phyloP scores from a whole-genome alignment of 1,139 yeast species.

The Candida sp. region DNA sequence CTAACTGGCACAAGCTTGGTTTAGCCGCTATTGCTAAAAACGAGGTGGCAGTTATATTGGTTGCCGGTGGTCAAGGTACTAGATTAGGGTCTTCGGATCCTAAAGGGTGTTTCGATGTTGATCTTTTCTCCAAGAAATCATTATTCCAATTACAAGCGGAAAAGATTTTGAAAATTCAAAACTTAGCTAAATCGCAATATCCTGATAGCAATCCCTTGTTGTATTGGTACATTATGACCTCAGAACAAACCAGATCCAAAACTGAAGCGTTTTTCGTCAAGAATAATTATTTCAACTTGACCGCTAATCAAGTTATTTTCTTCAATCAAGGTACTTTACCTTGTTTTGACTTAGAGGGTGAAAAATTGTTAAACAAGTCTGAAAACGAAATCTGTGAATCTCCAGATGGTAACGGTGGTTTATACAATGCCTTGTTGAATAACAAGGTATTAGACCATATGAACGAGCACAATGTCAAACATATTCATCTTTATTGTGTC shows the following conservation, averaged over 20 bases:
- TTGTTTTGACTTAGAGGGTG: slow-evolving; percentile 72
- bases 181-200: slow-evolving; percentile 40
- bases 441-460: slow-evolving; percentile 71
- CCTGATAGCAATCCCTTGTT: slow-evolving; percentile 30
- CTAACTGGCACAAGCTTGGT: slow-evolving; percentile 59
- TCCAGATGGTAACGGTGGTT: slow-evolving; percentile 98
- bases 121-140: slow-evolving; percentile 79
- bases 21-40: slow-evolving; percentile 63
- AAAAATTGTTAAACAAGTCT: slow-evolving; percentile 61
- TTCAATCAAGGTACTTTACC: slow-evolving; percentile 97
- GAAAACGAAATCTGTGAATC: slow-evolving; percentile 66
- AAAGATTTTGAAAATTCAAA: slow-evolving; percentile 63
- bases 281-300: slow-evolving; percentile 70
- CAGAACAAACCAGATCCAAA: slow-evolving; percentile 76
- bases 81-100: slow-evolving; percentile 87
- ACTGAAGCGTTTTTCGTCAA: slow-evolving; percentile 71
- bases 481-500: slow-evolving; percentile 95
- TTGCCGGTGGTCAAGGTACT: slow-evolving; percentile 99
- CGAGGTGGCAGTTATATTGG: slow-evolving; percentile 82
- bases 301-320: slow-evolving; percentile 57
- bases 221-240: slow-evolving; percentile 95
- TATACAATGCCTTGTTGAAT: slow-evolving; percentile 76
- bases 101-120: slow-evolving; percentile 90
- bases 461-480: slow-evolving; percentile 68
- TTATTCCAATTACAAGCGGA: slow-evolving; percentile 94